Evolutionary conservation across 1,284 basidiomycete genomes (phyloP), one percentile per base, ranked within the genome.

Genomic region (Ceratobasidium theobromae): DNA sequence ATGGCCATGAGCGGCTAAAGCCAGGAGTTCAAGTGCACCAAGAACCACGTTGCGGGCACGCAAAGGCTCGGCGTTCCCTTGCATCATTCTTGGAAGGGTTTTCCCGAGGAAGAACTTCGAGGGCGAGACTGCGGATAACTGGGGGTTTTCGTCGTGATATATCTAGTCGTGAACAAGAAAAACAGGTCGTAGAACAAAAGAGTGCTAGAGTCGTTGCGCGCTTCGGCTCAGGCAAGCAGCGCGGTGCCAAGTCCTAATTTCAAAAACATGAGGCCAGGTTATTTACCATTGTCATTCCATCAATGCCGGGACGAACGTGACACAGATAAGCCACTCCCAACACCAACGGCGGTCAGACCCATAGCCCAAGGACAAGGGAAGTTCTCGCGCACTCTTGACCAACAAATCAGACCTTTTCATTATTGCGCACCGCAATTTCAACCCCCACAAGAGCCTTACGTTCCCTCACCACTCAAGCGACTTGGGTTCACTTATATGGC

Each of bases 1-100:
- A 62, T 62, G 45, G 35, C 32, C 38, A 21, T 21, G 46, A 23
- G 58, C 32, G 35, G 48, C 48, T 52, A 62, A 28, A 62, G 33
- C 49, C 28, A 30, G n/a, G n/a, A 52, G 33, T 25, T 35, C 30
- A 18, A 48, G 8, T 25, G 43, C 28, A 25, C 55, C 55, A 51
- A 62, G 58, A 62, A 62, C 58, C 57, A 60, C 57, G 57, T 60
- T 60, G 57, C 45, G 57, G 32, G 21, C 58, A 62, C 58, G 58
- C 49, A 62, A 62, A 62, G 58, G 58, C 58, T 62, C 32, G 58
- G 46, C 48, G 33, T 62, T 46, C 38, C 38, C 33, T 49, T 40
- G 16, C 58, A 52, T 62, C 58, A 49, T 62, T 48, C 32, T 35
- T 49, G 18, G 48, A 40, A 46, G 48, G 35, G 16, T 8, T 38